Conservation (phyloP, 495 filamentous ascomycete species). For the Penicillium alfredii region DNA sequence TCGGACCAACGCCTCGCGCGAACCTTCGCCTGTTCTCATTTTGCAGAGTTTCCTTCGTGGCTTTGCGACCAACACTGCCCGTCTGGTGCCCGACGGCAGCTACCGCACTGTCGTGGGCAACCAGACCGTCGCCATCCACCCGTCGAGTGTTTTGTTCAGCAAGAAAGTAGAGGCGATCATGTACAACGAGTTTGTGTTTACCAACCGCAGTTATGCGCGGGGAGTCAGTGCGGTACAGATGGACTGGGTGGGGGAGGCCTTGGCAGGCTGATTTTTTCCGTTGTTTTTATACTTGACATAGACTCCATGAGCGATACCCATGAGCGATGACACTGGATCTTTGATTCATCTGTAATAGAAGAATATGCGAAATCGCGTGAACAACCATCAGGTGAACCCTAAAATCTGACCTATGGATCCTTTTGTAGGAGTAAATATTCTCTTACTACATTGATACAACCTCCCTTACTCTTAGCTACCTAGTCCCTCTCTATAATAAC, state of each 20-base stretch:
- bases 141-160: conserved; percentile 76
- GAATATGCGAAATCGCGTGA: too few relatives aligned
- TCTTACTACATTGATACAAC: too few relatives aligned
- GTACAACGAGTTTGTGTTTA: conserved; percentile 95
- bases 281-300: conserved; percentile 8
- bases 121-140: conserved; percentile 84
- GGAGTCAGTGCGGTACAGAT: conserved; percentile 83
- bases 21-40: conserved; percentile 44
- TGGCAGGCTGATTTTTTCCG: conserved; percentile 33
- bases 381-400: too few relatives aligned
- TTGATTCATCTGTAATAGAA: too few relatives aligned
- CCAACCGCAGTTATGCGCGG: conserved; percentile 83
- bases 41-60: conserved; percentile 78
- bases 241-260: conserved; percentile 73
- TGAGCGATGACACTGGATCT: conserved; percentile 1
- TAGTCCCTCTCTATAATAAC: too few relatives aligned
- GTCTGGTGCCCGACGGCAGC: conserved; percentile 74
- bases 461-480: too few relatives aligned
- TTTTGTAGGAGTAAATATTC: too few relatives aligned
- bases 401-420: too few relatives aligned
- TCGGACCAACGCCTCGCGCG: conserved; percentile 12
- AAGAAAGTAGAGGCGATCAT: conserved; percentile 89
- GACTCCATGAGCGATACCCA: conserved; percentile 13
- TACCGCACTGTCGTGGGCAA: conserved; percentile 81
- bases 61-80: conserved; percentile 76